These are phyloP conservation scores for Adansonia madagascariensis DNA, from an alignment of 441 rosid species.

Conservation along the genomic window DNA sequence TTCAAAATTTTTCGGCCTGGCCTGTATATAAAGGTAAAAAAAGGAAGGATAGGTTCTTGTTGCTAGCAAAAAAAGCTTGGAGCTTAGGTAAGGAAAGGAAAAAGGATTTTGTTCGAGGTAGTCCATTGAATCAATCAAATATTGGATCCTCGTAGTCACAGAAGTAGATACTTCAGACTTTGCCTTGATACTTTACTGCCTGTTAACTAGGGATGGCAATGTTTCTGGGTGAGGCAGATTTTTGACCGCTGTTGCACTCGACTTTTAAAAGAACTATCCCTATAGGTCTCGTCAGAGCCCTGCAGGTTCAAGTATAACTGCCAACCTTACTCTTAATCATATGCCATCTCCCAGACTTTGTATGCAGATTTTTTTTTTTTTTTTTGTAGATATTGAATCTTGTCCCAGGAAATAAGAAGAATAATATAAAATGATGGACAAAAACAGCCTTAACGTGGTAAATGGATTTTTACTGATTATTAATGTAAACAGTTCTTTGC, in stretches of 20 bases:
- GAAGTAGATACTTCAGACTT: neutral
- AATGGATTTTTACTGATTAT: slow-evolving; percentile 12
- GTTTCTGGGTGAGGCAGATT: too few species aligned
- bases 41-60: neutral
- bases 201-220: too few species aligned
- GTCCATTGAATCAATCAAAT: neutral
- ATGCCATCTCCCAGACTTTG: neutral
- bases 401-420: neutral
- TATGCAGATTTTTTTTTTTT: too few species aligned
- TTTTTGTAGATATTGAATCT: neutral
- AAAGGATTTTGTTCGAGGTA: neutral
- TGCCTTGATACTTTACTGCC: neutral
- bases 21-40: neutral
- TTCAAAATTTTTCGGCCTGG: neutral
- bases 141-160: neutral
- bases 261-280: too few species aligned
- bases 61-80: neutral
- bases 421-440: neutral
- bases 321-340: too few species aligned
- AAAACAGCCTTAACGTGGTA: neutral
- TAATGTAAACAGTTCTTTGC: neutral
- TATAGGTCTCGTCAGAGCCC: too few species aligned
- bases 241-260: too few species aligned
- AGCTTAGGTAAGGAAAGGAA: neutral
- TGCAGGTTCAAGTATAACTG: too few species aligned